phyloP scores from a whole-genome alignment of 2,329 filamentous ascomycete genomes.

The Aspergillus sp. region DNA sequence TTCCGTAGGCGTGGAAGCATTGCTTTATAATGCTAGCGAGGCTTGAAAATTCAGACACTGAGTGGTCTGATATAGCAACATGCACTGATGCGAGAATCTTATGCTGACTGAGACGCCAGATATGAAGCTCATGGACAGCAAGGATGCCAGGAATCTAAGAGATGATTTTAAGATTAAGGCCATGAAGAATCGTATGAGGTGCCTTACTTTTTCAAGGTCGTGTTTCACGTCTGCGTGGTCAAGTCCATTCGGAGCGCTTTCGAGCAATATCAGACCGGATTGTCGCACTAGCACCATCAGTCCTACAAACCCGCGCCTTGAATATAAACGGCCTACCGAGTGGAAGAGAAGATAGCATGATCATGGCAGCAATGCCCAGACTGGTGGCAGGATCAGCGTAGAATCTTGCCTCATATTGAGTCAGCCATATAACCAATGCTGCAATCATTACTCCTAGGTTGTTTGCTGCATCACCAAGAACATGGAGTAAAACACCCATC shows the following conservation, averaged over 20 bases:
- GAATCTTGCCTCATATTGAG: constrained; percentile 57
- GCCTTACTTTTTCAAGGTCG: constrained; percentile 57
- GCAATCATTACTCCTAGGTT: constrained; percentile 74
- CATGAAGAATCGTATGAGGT: not conserved
- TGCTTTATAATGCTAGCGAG: constrained; percentile 63
- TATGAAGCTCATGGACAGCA: constrained; percentile 70
- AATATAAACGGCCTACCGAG: constrained; percentile 10
- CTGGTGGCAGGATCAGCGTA: constrained; percentile 72
- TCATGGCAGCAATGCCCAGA: constrained; percentile 71
- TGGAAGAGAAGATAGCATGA: constrained; percentile 59
- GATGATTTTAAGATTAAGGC: constrained; percentile 12
- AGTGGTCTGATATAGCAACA: constrained; percentile 60
- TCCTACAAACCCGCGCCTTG: not conserved
- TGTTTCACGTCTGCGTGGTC: constrained; percentile 63
- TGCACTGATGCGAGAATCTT: constrained; percentile 71
- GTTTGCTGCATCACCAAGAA: constrained; percentile 71
- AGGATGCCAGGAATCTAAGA: constrained; percentile 63
- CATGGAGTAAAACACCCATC: constrained; percentile 68
- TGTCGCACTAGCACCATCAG: constrained; percentile 22
- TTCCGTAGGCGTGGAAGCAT: constrained; percentile 71
- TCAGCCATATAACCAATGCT: constrained; percentile 68
- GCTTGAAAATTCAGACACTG: constrained; percentile 58
- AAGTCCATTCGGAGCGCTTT: constrained; percentile 63
- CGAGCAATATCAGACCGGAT: constrained; percentile 63
- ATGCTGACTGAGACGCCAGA: constrained; percentile 71